Percentiles rank a stretch among this genome's conserved stretches.
These are phyloP conservation scores for Amanita jacksonii DNA, from an alignment of 768 basidiomycete genomes.

Conservation along the genomic window DNA sequence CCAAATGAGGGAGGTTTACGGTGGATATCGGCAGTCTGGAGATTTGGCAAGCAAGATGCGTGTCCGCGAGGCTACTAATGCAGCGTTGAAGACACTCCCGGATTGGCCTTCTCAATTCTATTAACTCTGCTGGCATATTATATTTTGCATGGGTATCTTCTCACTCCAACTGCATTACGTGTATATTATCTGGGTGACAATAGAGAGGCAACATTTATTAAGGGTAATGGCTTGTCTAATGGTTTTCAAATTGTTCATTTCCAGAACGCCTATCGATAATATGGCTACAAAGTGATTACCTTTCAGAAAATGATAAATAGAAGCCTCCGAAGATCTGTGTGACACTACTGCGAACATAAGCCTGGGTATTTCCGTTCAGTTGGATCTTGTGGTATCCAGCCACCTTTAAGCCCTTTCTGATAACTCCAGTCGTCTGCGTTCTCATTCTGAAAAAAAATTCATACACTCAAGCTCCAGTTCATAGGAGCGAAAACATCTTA, in stretches of 20 bases:
- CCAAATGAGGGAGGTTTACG: constrained; percentile 68
- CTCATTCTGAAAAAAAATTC: constrained; percentile 35
- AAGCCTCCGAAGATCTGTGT: neutral
- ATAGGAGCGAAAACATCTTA: too few species aligned
- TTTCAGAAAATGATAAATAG: neutral
- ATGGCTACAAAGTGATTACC: too few species aligned
- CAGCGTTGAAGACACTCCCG: constrained; percentile 60
- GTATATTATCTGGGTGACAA: too few species aligned
- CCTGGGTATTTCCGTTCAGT: constrained; percentile 55
- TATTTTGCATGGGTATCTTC: too few species aligned
- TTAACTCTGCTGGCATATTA: neutral
- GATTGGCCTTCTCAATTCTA: constrained; percentile 52
- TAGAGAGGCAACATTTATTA: too few species aligned
- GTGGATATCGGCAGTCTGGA: constrained; percentile 64
- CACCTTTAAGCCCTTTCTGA: constrained; percentile 59
- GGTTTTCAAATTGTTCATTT: too few species aligned
- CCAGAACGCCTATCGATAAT: too few species aligned
- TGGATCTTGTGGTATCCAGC: constrained; percentile 70
- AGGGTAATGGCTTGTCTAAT: too few species aligned
- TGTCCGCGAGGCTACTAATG: constrained; percentile 73
- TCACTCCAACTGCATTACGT: too few species aligned
- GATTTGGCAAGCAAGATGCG: constrained; percentile 64
- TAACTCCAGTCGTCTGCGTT: constrained; percentile 73
- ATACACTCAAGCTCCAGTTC: too few species aligned
- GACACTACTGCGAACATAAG: constrained; percentile 34